Evolutionary conservation across 257 asterid species (phyloP).

Genomic region (Capsicum rhomboideum): DNA sequence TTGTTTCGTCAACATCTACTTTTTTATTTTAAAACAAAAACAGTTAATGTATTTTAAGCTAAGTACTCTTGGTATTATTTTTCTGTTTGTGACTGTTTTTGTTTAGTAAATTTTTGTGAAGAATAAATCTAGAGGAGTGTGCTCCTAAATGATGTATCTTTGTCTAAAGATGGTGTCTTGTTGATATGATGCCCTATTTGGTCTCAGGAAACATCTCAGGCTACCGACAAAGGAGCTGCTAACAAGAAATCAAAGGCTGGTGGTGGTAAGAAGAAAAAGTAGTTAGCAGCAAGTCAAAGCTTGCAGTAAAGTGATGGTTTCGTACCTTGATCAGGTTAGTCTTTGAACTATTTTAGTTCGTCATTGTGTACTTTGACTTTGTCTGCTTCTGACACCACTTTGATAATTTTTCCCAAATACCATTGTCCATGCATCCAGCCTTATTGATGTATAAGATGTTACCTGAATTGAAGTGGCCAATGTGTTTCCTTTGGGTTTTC

Average conservation of each 20-base stretch:
- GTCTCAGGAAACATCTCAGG: conserved; percentile 56
- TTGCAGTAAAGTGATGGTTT: not conserved
- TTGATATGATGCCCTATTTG: conserved; percentile 3
- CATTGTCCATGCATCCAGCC: not conserved
- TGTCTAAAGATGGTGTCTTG: not conserved
- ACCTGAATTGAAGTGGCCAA: not conserved
- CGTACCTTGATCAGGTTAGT: not conserved
- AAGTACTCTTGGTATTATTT: not conserved
- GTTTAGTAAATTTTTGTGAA: not conserved
- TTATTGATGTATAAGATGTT: not conserved
- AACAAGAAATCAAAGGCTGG: conserved; percentile 67
- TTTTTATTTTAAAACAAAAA: not conserved
- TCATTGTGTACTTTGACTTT: not conserved
- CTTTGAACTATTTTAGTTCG: not conserved
- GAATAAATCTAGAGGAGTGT: not conserved
- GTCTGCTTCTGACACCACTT: not conserved
- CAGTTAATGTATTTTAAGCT: not conserved
- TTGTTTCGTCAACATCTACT: not conserved
- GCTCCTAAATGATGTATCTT: not conserved
- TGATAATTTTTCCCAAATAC: not conserved
- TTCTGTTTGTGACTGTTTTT: not conserved
- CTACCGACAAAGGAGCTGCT: conserved; percentile 46
- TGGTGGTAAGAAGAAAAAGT: conserved; percentile 58
- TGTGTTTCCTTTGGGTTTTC: not conserved
- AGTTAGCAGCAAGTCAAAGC: conserved; percentile 9